Conservation (phyloP, 305 asterid genomes). For the Plantago lanceolata region DNA sequence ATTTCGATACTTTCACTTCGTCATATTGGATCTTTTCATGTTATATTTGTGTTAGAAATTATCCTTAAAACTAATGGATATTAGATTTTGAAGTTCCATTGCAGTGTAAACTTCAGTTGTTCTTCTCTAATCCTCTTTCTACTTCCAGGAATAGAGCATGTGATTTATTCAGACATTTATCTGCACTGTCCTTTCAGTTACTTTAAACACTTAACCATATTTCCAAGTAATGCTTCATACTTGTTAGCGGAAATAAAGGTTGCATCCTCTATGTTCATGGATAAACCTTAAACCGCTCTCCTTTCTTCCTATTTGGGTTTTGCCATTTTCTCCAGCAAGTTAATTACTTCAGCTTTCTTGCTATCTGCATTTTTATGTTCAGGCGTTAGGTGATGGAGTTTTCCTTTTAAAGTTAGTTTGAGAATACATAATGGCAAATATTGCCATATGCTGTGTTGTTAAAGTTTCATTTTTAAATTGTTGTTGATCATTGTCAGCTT, state of each 20-base stretch:
- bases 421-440: constrained; percentile 6
- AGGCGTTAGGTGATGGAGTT: neutral
- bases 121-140: neutral
- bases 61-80: neutral
- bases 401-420: constrained; percentile 16
- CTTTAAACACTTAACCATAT: neutral
- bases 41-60: neutral
- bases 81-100: neutral
- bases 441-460: constrained; percentile 7
- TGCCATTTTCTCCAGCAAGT: neutral
- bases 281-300: constrained; percentile 5
- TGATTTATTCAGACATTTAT: constrained; percentile 7
- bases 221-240: constrained; percentile 18
- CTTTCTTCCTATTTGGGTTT: neutral
- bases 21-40: neutral
- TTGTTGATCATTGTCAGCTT: constrained; percentile 21
- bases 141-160: neutral
- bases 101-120: neutral
- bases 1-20: neutral
- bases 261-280: constrained; percentile 12
- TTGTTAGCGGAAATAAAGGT: constrained; percentile 8
- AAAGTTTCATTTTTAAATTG: constrained; percentile 22
- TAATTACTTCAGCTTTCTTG: neutral
- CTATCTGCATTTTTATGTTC: constrained; percentile 7
- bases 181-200: constrained; percentile 14